phyloP scores from a whole-genome alignment of 2,329 filamentous ascomycete genomes.

The Hymenoscyphus linearis region DNA sequence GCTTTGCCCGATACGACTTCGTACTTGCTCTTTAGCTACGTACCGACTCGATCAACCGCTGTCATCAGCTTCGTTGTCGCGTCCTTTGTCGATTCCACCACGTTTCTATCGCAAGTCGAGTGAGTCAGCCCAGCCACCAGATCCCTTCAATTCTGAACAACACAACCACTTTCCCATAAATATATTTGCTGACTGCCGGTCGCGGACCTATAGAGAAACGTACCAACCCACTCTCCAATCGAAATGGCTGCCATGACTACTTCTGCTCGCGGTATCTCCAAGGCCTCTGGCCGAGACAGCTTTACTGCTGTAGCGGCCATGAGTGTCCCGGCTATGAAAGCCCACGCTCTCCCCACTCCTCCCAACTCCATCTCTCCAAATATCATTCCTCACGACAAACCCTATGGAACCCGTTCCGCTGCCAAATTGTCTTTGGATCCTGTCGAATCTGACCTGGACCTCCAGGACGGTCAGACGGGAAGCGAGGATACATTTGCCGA shows the following conservation, averaged over 20 bases:
- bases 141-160: constrained; percentile 1
- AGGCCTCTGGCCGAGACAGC: constrained; percentile 59
- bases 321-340: constrained; percentile 51
- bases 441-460: constrained; percentile 82
- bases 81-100: constrained; percentile 21
- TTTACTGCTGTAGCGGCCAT: constrained; percentile 67
- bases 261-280: constrained; percentile 59
- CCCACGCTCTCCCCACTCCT: constrained; percentile 73
- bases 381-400: constrained; percentile 74
- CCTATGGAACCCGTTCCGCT: constrained; percentile 42
- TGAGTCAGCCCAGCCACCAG: constrained; percentile 27
- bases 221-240: constrained; percentile 30
- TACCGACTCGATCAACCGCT: constrained; percentile 20
- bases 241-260: constrained; percentile 61
- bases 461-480: constrained; percentile 61
- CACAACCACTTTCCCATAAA: constrained; percentile 15
- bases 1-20: constrained; percentile 25
- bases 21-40: constrained; percentile 12
- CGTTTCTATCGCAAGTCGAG: constrained; percentile 33
- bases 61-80: constrained; percentile 23
- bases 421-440: constrained; percentile 46
- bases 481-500: constrained; percentile 27
- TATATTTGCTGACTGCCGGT: constrained; percentile 23
- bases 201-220: constrained; percentile 32
- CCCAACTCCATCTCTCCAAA: constrained; percentile 92